phyloP scores from a whole-genome alignment of 306 rosid species.

The Hippophae tibetana region DNA sequence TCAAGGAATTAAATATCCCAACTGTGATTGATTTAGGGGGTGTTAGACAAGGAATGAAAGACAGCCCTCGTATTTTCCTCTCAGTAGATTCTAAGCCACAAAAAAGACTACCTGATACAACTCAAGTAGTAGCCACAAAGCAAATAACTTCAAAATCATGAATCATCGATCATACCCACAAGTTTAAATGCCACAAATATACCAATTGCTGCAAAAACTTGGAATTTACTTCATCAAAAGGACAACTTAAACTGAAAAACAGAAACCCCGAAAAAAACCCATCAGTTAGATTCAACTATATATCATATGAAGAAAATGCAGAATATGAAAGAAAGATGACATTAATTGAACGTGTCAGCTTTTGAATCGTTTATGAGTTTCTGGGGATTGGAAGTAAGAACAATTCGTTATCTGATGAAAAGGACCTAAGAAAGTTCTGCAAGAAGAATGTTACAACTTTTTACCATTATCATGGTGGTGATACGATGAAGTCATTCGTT shows the following conservation, averaged over 20 bases:
- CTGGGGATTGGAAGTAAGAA: slow-evolving; percentile 28
- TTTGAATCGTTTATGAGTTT: slow-evolving; percentile 43
- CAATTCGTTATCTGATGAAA: slow-evolving; percentile 14
- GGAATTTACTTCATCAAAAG: slow-evolving; percentile 46
- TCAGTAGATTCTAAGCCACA: slow-evolving; percentile 41
- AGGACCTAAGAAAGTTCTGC: slow-evolving; percentile 39
- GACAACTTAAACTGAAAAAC: slow-evolving; percentile 39
- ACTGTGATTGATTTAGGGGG: slow-evolving; percentile 23
- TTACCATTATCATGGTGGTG: slow-evolving; percentile 73
- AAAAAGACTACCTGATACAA: slow-evolving; percentile 53
- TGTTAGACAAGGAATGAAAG: slow-evolving; percentile 67
- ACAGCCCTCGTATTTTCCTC: slow-evolving; percentile 53
- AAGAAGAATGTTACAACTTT: slow-evolving; percentile 48
- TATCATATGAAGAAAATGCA: slow-evolving; percentile 27
- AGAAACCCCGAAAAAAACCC: slow-evolving; percentile 63
- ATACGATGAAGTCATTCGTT: slow-evolving; percentile 46
- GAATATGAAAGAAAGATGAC: slow-evolving; percentile 41
- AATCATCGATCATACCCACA: slow-evolving; percentile 47
- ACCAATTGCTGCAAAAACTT: slow-evolving; percentile 51
- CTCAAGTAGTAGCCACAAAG: slow-evolving; percentile 54
- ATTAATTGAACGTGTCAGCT: slow-evolving; percentile 40
- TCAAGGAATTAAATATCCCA: slow-evolving; percentile 36
- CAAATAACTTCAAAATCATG: slow-evolving; percentile 46
- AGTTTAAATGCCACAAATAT: slow-evolving; percentile 40
- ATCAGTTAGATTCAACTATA: slow-evolving; percentile 54